Evolutionary conservation across 345 rosid species (phyloP), one percentile per base, ranked within the genome.

Genomic region (Reutealis trisperma): DNA sequence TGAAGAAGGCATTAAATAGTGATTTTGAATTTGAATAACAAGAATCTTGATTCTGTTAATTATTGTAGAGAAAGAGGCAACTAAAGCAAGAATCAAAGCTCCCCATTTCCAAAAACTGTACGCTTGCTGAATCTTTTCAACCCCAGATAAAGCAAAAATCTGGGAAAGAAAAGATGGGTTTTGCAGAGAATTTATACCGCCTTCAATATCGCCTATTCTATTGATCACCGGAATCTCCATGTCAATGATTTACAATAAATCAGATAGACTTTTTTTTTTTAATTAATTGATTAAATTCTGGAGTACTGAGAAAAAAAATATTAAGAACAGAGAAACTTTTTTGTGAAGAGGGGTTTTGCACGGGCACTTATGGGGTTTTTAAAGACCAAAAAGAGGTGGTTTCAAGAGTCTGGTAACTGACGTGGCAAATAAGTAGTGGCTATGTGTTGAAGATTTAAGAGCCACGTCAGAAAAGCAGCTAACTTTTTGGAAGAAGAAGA

Each of bases 141-240:
- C 44, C 21, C 86, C 80, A 19, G 88, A 83, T 79, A 85, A 45
- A 6, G 82, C 59, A 21, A 74, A 61, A 69, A 80, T 55, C 75
- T 77, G 90, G 54, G 90, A 83, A 58, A 77, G 37, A 51, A 81
- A 71, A 54, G 88, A 70, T 57, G 77, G 85, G 67, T 77, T 77
- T 70, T 79, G 83, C 12, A 78, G 55, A 30, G 91, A 70, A 74
- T 61, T 79, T 57, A 89, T 70, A 42, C 85, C 87, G 30, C 85
- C 72, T 65, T 94, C 91, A 57, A 92, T 86, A 64, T 92, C 91
- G 72, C 81, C 80, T 67, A 94, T 84, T 69, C 92, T 83, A 67
- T 88, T 83, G 47, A 90, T 81, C 9, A 92, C 88, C 2, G 94
- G 89, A 19, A 92, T 85, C 71, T 92, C 94, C 97, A 94, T 92